Conservation (phyloP, 129 eudicot species). For the Tagetes patula region DNA sequence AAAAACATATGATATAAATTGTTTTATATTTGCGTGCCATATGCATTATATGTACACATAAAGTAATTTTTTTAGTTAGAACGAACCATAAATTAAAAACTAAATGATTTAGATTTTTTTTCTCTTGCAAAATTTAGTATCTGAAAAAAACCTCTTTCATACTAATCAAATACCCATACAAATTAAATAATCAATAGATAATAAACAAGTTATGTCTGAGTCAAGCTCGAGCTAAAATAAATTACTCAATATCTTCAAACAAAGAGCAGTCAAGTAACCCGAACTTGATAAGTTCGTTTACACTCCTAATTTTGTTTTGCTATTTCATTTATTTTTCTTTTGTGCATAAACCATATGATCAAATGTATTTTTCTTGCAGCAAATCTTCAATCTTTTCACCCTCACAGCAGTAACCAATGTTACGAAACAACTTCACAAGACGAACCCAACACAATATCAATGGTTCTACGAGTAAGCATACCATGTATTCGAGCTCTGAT, state of each 20-base stretch:
- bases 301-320: neutral
- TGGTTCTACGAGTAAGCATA: slow-evolving; percentile 80
- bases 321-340: neutral
- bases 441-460: slow-evolving; percentile 68
- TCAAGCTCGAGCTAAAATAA: neutral
- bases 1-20: too few species aligned
- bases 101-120: too few species aligned
- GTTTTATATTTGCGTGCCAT: too few species aligned
- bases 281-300: neutral
- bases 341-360: slow-evolving; percentile 5
- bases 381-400: slow-evolving; percentile 73
- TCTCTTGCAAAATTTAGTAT: too few species aligned
- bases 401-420: slow-evolving; percentile 87
- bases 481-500: neutral
- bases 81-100: too few species aligned
- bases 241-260: neutral
- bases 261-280: neutral
- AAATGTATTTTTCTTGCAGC: slow-evolving; percentile 45
- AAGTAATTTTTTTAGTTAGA: too few species aligned
- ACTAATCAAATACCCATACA: too few species aligned
- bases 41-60: too few species aligned
- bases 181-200: neutral
- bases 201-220: neutral
- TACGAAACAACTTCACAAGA: slow-evolving; percentile 75
- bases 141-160: too few species aligned